Percentiles rank a stretch among this genome's conserved stretches.
Conservation (phyloP, 345 rosid genomes). For the Citropsis articulata region DNA sequence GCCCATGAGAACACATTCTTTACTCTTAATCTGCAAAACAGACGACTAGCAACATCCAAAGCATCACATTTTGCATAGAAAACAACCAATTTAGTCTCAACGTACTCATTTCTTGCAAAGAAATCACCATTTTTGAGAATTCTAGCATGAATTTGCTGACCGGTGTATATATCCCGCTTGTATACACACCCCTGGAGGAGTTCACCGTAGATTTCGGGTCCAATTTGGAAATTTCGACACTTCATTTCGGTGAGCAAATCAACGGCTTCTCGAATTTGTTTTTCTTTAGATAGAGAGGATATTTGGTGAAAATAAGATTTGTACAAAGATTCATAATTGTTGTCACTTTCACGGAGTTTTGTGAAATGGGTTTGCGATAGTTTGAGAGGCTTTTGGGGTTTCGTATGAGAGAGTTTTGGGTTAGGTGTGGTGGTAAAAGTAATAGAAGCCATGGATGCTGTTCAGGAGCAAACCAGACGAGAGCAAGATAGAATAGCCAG, state of each 20-base stretch:
- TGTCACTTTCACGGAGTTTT: neutral
- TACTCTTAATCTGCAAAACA: constrained; percentile 44
- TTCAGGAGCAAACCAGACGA: neutral
- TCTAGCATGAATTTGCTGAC: constrained; percentile 76
- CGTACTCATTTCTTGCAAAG: constrained; percentile 52
- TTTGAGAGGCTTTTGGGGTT: neutral
- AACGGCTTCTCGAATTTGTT: constrained; percentile 55
- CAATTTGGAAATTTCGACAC: constrained; percentile 28
- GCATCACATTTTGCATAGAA: constrained; percentile 64
- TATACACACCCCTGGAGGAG: constrained; percentile 72
- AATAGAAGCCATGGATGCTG: constrained; percentile 37
- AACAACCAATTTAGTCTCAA: constrained; percentile 64
- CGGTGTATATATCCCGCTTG: constrained; percentile 46
- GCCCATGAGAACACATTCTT: constrained; percentile 83
- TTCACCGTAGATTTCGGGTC: constrained; percentile 66
- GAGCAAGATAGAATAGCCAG: neutral
- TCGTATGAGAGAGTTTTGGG: constrained; percentile 8
- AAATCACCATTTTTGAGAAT: constrained; percentile 59
- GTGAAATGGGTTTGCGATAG: neutral
- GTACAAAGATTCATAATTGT: constrained; percentile 2
- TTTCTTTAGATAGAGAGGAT: constrained; percentile 53
- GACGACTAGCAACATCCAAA: constrained; percentile 36
- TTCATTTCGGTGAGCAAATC: constrained; percentile 55
- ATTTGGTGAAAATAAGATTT: constrained; percentile 45
- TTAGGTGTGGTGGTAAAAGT: constrained; percentile 12